Evolutionary conservation across 1,284 basidiomycete genomes (phyloP).

Genomic region (Somion occarium): DNA sequence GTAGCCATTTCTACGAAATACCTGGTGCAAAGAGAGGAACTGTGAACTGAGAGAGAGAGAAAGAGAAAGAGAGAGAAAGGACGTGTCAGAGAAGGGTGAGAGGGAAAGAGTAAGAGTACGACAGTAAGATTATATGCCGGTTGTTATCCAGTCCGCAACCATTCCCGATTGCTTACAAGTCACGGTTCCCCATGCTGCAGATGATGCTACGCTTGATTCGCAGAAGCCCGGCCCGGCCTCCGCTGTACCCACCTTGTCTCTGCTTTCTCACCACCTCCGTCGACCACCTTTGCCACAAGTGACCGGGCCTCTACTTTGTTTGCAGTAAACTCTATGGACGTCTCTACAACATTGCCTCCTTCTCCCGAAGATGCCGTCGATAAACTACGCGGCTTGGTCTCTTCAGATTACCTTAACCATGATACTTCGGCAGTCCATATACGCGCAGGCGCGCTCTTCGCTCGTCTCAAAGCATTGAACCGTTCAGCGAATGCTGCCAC

Average conservation of each 20-base stretch:
- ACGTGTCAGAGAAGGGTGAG: constrained; percentile 10
- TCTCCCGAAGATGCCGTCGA: constrained; percentile 50
- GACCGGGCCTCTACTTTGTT: constrained; percentile 13
- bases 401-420: constrained; percentile 34
- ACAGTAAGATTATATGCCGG: neutral
- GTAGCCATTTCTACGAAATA: constrained; percentile 19
- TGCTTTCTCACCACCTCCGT: constrained; percentile 7
- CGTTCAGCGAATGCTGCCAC: constrained; percentile 67
- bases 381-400: constrained; percentile 58
- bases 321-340: constrained; percentile 10
- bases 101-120: constrained; percentile 1
- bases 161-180: neutral
- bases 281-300: no score
- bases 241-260: constrained; percentile 9
- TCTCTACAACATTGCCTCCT: constrained; percentile 15
- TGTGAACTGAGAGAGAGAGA: constrained; percentile 7
- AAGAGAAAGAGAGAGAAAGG: constrained; percentile 5
- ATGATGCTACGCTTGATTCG: constrained; percentile 4
- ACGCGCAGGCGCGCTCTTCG: constrained; percentile 67
- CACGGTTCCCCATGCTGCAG: neutral
- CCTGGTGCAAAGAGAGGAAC: constrained; percentile 11
- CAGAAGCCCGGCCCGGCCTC: constrained; percentile 10
- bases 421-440: constrained; percentile 53
- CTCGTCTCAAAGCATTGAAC: constrained; percentile 71
- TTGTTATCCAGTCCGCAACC: neutral